Conservation (phyloP, 176 grass and related monocot genomes). For the Areca catechu region DNA sequence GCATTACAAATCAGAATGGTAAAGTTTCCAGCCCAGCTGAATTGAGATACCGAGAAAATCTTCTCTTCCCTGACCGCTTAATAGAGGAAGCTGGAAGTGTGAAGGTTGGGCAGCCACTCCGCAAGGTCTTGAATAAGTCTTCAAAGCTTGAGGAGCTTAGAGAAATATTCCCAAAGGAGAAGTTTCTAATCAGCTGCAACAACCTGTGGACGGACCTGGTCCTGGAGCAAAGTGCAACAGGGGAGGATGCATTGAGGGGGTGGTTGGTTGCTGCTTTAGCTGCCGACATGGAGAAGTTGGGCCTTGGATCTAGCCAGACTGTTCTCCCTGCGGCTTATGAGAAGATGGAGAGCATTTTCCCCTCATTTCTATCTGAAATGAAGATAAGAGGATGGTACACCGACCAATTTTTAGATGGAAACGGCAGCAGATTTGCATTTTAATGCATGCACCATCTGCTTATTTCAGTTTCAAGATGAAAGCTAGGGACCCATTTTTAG, state of each 20-base stretch:
- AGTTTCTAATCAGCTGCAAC: slow-evolving; percentile 48
- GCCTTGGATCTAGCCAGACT: slow-evolving; percentile 9
- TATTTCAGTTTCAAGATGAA: neutral
- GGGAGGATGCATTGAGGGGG: slow-evolving; percentile 71
- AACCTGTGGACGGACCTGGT: slow-evolving; percentile 47
- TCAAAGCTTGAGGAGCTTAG: slow-evolving; percentile 27
- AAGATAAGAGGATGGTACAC: slow-evolving; percentile 79
- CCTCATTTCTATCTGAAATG: slow-evolving; percentile 48
- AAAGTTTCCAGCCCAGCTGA: slow-evolving; percentile 84
- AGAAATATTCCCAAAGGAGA: slow-evolving; percentile 56
- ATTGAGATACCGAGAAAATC: slow-evolving; percentile 59
- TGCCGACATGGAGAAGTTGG: slow-evolving; percentile 49
- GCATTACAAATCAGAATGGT: slow-evolving; percentile 36
- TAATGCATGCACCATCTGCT: slow-evolving; percentile 7
- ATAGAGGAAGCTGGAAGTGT: slow-evolving; percentile 73
- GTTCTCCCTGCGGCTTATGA: slow-evolving; percentile 37
- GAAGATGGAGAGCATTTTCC: slow-evolving; percentile 60
- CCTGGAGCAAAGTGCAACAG: slow-evolving; percentile 57
- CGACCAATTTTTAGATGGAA: slow-evolving; percentile 84
- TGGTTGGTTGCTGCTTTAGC: slow-evolving; percentile 82
- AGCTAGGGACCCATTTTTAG: neutral
- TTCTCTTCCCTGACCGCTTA: slow-evolving; percentile 55
- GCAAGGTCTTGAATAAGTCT: slow-evolving; percentile 27
- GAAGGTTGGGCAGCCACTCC: slow-evolving; percentile 56
- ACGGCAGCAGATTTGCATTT: slow-evolving; percentile 44